Base-by-base conservation (phyloP, 345 rosid genomes). In the Moricandia moricandioides region DNA sequence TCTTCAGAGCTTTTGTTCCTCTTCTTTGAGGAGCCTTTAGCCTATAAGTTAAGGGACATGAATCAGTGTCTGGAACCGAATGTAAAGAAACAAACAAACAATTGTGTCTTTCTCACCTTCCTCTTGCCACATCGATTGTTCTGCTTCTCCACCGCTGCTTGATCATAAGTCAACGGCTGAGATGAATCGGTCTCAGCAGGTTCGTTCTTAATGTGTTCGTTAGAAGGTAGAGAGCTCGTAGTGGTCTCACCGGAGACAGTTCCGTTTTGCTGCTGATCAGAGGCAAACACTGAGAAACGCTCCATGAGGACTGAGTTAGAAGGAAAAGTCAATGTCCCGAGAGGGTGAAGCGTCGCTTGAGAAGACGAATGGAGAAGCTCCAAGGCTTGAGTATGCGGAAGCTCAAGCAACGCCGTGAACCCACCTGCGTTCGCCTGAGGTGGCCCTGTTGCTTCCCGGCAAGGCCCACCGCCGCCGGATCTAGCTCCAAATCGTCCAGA, bases 361-460 rank as follows among this genome's bases (percentile, higher is more conserved):
- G 77, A 74, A 47, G 82, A 67, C 17, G 51, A 83, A 71, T 88
- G 85, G 17, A 88, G 93, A 58, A 86, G 90, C 78, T 84, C 88
- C 70, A 88, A 62, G 0, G 89, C 93, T 76, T 83, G 86, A 17
- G 85, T 82, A 13, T 87, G 52, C 12, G 93, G 88, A 64, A 88
- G 84, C 71, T 83, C 93, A 54, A 88, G 91, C 65, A 88, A 76
- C 21, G 93, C 93, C 27, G 86, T 88, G 80, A 88, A 88, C 11
- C 89, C 87, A 54, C 85, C 84, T 4, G 79, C 82, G 70, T 81
- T 86, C 17, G 86, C 88, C 0, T 74, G 69, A 24, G 85, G 86
- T 18, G 62, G 78, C 2, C 73, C 87, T 11, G 73, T 49, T 0
- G 69, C 70, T 21, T 72, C 82, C 14, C 79, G 43, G 30, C 64